A percentile compares a stretch with the other conserved stretches of the same genome.
Evolutionary conservation across 2,329 filamentous ascomycete species (phyloP).

Genomic region (Pseudogymnoascus verrucosus): DNA sequence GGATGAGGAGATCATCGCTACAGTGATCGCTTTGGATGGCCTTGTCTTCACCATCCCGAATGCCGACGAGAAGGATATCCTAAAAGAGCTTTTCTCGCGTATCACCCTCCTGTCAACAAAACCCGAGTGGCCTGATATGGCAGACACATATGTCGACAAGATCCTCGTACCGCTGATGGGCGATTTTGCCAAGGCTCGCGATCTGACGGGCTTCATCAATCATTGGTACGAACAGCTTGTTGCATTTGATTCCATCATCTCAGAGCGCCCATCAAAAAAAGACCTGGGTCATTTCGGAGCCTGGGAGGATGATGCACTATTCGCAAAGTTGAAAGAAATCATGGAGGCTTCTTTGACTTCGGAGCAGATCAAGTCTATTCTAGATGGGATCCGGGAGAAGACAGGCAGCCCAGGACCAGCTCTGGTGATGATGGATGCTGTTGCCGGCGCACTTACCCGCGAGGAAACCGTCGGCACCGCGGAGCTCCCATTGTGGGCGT

Average conservation of each 20-base stretch:
- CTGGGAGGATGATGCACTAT: slow-evolving; percentile 27
- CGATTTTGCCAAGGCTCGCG: slow-evolving; percentile 34
- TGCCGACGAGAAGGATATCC: slow-evolving; percentile 21
- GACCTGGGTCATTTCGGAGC: slow-evolving; percentile 17
- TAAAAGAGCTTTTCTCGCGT: slow-evolving; percentile 26
- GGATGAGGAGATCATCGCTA: slow-evolving; percentile 35
- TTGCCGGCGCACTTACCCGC: slow-evolving; percentile 25
- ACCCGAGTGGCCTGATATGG: slow-evolving; percentile 16
- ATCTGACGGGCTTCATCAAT: slow-evolving; percentile 33
- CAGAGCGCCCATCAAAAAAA: neutral
- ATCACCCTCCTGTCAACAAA: slow-evolving; percentile 24
- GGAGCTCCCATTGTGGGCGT: neutral
- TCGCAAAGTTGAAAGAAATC: slow-evolving; percentile 21
- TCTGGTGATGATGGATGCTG: slow-evolving; percentile 31
- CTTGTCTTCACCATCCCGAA: slow-evolving; percentile 36
- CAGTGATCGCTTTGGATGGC: slow-evolving; percentile 37
- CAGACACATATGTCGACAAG: slow-evolving; percentile 25
- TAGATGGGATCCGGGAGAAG: neutral
- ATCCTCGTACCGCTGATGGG: slow-evolving; percentile 34
- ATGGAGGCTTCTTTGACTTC: slow-evolving; percentile 31
- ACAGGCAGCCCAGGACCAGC: slow-evolving; percentile 21
- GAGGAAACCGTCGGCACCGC: neutral
- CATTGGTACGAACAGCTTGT: slow-evolving; percentile 30
- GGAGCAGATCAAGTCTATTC: slow-evolving; percentile 27
- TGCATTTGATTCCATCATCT: slow-evolving; percentile 20